Percentiles rank a stretch among this genome's conserved stretches.
These are phyloP conservation scores for Escovopsis sp. DNA, from an alignment of 2,329 filamentous ascomycete species.

Conservation along the genomic window DNA sequence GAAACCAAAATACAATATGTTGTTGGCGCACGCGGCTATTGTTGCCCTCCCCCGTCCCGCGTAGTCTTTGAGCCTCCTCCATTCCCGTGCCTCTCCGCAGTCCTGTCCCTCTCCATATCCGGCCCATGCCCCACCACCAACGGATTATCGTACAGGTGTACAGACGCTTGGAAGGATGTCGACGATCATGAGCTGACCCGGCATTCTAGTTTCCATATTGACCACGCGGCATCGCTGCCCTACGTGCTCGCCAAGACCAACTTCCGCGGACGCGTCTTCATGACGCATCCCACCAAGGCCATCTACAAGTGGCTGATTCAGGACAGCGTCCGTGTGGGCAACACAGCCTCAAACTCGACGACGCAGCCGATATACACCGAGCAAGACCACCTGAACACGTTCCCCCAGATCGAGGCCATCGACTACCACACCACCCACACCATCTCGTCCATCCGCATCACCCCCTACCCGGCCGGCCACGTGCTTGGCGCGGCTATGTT, in stretches of 20 bases:
- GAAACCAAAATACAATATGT: conserved; percentile 24
- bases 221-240: conserved; percentile 95
- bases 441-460: conserved; percentile 90
- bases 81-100: conserved; percentile 1
- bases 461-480: conserved; percentile 91
- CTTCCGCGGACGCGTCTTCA: conserved; percentile 91
- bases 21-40: conserved; percentile 6
- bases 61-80: too few species aligned
- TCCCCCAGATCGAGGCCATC: conserved; percentile 89
- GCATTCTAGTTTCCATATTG: conserved; percentile 73
- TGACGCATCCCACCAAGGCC: conserved; percentile 98
- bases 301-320: conserved; percentile 99
- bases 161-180: conserved; percentile 1
- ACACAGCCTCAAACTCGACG: conserved; percentile 45
- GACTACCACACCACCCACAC: conserved; percentile 98
- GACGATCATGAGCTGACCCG: conserved; percentile 11
- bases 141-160: too few species aligned
- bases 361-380: conserved; percentile 83
- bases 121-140: neutral
- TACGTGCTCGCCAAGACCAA: conserved; percentile 97
- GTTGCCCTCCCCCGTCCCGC: too few species aligned
- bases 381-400: conserved; percentile 85
- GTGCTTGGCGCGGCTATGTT: conserved; percentile 99
- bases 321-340: conserved; percentile 84
- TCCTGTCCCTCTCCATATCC: conserved; percentile 5